These are phyloP conservation scores for Dioscorea alata DNA, from an alignment of 106 monocot genomes.

Conservation along the genomic window DNA sequence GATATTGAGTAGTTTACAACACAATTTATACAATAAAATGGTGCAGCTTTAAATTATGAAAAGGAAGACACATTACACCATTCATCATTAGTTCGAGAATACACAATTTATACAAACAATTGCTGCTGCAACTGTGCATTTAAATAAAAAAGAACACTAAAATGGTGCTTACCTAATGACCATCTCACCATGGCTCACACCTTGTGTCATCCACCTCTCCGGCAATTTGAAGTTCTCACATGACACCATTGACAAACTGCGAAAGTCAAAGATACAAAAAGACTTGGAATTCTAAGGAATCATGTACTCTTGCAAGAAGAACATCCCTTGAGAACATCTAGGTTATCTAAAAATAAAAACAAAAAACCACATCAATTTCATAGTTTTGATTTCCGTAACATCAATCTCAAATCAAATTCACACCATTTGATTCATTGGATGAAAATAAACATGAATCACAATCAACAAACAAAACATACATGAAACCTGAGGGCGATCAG, in stretches of 20 bases:
- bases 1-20: too few relatives aligned
- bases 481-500: conserved; percentile 35
- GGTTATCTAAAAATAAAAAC: conserved; percentile 27
- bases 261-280: conserved; percentile 54
- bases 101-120: not conserved
- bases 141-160: not conserved
- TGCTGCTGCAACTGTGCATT: not conserved
- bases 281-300: conserved; percentile 46
- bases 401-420: too few relatives aligned
- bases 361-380: not conserved
- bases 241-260: conserved; percentile 18
- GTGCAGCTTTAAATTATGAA: too few relatives aligned
- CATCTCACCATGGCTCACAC: conserved; percentile 44
- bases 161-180: conserved; percentile 22
- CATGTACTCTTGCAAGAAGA: conserved; percentile 53
- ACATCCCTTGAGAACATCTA: conserved; percentile 11
- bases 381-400: not conserved
- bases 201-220: conserved; percentile 44
- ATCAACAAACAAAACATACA: conserved; percentile 16
- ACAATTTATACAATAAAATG: too few relatives aligned
- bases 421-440: too few relatives aligned
- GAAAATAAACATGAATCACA: not conserved
- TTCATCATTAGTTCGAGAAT: not conserved
- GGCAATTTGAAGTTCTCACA: conserved; percentile 39
- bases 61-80: too few relatives aligned